Evolutionary conservation across 495 filamentous ascomycete genomes (phyloP), one percentile per base, ranked within the genome.

Genomic region (Friedmanniomyces endolithicus): DNA sequence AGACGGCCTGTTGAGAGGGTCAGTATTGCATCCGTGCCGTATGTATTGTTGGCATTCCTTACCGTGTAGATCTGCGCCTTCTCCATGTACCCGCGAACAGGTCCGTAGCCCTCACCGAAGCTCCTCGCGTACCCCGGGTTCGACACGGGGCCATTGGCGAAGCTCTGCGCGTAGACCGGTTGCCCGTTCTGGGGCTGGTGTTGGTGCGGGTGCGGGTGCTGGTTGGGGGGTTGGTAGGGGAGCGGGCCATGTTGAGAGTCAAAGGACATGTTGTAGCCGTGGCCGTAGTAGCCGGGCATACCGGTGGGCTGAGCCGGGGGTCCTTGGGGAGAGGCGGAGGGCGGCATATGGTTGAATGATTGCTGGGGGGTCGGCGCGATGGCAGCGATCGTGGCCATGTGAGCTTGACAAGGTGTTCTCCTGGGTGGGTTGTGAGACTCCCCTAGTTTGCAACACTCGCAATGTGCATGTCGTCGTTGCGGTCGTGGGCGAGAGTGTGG

Each of bases 1-100:
- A 98, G 29, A 90, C 82, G 39, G 92, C 92, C 89, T 95, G 27
- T 9, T 3, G 27, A 31, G 27, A 31, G 9, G 4, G 27, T 31
- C 27, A 31, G 27, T 31, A 31, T 31, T 9, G 9, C 27, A 37
- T 37, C 45, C 47, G n/a, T 1, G n/a, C 48, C 12, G n/a, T 17
- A 20, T 11, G 23, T 33, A 29, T 1, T 31, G 4, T 31, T 31
- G 4, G 3, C 22, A 22, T 20, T 25, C 58, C 55, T 40, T 49
- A 65, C 63, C 1, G 63, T 65, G 40, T 65, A 65, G 37, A 65
- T 65, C 52, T 63, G 61, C 39, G 63, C 57, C 22, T 55, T 62
- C 35, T 55, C 59, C 22, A 45, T 48, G 37, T 53, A 61, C 9
- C 31, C 54, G 11, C 53, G 24, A 6, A 12, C 50, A 16, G 8